Evolutionary conservation across 2,329 filamentous ascomycete genomes (phyloP).

Genomic region (Sporothrix curviconia): DNA sequence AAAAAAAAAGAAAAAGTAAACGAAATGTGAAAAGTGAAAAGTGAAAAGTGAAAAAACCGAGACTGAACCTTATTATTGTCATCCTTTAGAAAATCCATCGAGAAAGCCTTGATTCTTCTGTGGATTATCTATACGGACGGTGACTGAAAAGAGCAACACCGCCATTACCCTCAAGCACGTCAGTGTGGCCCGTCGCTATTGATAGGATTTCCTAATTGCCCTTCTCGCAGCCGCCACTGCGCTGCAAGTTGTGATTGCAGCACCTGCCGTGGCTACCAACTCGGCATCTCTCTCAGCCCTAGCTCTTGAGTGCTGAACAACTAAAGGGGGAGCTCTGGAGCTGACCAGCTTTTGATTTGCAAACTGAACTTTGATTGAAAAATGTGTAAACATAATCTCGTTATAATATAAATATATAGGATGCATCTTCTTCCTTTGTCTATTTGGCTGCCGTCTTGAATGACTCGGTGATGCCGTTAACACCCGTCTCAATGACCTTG

Average conservation of each 20-base stretch:
- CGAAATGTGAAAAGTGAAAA: too few species aligned
- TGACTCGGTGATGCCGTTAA: slow-evolving; percentile 39
- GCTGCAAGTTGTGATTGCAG: neutral
- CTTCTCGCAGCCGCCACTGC: slow-evolving; percentile 3
- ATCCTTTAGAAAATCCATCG: too few species aligned
- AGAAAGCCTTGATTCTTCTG: too few species aligned
- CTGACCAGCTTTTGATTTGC: neutral
- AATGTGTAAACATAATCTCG: neutral
- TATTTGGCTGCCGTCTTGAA: slow-evolving; percentile 9
- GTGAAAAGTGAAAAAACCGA: too few species aligned
- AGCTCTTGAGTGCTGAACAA: neutral
- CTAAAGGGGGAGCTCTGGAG: too few species aligned
- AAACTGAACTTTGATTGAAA: neutral
- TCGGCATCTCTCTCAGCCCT: neutral
- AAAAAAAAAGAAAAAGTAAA: neutral
- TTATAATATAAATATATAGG: neutral
- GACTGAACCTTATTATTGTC: too few species aligned
- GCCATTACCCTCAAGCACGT: too few species aligned
- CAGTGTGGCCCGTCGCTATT: too few species aligned
- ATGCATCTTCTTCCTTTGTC: neutral
- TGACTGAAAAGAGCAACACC: too few species aligned
- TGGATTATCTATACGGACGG: too few species aligned
- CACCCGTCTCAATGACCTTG: slow-evolving; percentile 71
- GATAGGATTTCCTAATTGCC: neutral
- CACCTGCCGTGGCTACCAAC: neutral